Base-by-base conservation (phyloP, 345 rosid species). In the Acer saccharum region DNA sequence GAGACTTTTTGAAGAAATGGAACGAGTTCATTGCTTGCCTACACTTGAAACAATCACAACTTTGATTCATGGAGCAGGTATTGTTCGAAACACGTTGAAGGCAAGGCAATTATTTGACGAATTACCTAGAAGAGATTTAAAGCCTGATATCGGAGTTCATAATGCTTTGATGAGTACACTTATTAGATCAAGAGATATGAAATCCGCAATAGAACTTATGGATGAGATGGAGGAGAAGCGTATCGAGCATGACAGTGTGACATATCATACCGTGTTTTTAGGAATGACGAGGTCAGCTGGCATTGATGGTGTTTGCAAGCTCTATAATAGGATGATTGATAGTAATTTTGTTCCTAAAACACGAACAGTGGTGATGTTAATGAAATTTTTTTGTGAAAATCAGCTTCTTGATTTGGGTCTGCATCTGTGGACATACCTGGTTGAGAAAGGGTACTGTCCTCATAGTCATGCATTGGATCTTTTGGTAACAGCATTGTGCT, bases 1-100 rank as follows among this genome's bases (percentile, higher is more conserved):
- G 86, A 87, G 96, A 72, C 85, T 92, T 66, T 84, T 89, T 55
- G 94, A 90, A 69, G 97, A 93, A 55, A 93, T 95, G 97, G 91
- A 87, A 79, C 82, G 52, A 55, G 77, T 43, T 9, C 69, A 76
- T 58, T 81, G 84, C 84, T 76, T 70, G 13, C 86, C 87, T 29
- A 82, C 91, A 1, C 61, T 95, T 32, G 86, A 90, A 85, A 89
- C 88, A n/a, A 52, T 93, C 63, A 92, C 99, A 18, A 93, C 98
- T 27, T 84, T 95, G 86, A 88, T 93, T 50, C 92, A 93, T 68
- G 99, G 99, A 1, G 88, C 94, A 4, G 97, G 99, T 61, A 55
- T 93, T 73, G 93, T 81, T 27, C 73, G 87, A 18, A 91, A 93
- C 17, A 66, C 62, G 63, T 41, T 63, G 0, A 91, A 88, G 83